A percentile compares a stretch with the other conserved stretches of the same genome.
phyloP scores from a whole-genome alignment of 495 filamentous ascomycete species.

The Talaromyces borbonicus region DNA sequence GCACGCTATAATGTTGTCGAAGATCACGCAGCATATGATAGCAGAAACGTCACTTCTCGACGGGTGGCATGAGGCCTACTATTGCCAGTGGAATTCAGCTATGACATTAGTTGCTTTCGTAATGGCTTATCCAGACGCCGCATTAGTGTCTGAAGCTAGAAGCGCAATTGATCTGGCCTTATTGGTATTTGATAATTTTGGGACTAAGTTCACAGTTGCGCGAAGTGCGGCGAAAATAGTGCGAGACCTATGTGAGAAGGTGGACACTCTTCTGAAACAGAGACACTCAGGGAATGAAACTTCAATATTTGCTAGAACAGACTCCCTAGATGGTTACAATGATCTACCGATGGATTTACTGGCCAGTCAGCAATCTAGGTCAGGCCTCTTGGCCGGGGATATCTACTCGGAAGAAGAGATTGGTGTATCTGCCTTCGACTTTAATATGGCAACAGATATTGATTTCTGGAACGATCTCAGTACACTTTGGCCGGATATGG shows the following conservation, averaged over 20 bases:
- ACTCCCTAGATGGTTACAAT: background rate
- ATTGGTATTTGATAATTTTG: constrained; percentile 35
- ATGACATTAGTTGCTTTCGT: constrained; percentile 41
- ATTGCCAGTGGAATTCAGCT: constrained; percentile 43
- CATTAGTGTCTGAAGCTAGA: constrained; percentile 20
- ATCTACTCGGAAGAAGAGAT: background rate
- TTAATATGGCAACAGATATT: constrained; percentile 12
- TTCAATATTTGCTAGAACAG: background rate
- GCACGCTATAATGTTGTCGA: constrained; percentile 41
- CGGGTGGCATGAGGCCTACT: constrained; percentile 42
- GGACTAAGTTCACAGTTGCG: constrained; percentile 32
- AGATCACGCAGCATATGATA: constrained; percentile 40
- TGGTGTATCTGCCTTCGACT: background rate
- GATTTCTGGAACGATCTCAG: constrained; percentile 11
- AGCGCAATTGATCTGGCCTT: constrained; percentile 29
- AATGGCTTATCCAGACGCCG: constrained; percentile 27
- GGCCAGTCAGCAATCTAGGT: background rate
- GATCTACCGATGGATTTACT: background rate
- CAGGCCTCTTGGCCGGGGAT: background rate
- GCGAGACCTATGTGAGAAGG: constrained; percentile 17
- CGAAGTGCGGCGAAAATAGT: constrained; percentile 32
- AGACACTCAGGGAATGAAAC: background rate
- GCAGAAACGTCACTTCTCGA: constrained; percentile 30
- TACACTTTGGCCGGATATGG: constrained; percentile 8
- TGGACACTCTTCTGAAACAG: constrained; percentile 10